These are phyloP conservation scores for Backusella australiensis DNA, from an alignment of 192 early-diverging fungal species.

Conservation along the genomic window DNA sequence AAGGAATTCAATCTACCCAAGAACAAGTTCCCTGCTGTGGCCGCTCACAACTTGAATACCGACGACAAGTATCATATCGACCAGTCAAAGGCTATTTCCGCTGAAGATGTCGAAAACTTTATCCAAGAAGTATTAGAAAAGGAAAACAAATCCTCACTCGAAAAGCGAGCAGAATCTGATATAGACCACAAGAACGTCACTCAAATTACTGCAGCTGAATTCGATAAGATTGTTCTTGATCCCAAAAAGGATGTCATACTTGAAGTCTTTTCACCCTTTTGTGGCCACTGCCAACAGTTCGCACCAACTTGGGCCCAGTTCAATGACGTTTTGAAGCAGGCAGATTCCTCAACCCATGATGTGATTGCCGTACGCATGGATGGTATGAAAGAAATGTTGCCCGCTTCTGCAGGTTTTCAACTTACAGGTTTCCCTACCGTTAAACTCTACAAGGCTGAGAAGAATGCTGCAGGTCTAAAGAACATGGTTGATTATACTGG, in stretches of 20 bases:
- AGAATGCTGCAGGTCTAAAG: slow-evolving; percentile 40
- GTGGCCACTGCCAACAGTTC: slow-evolving; percentile 70
- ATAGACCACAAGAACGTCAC: slow-evolving; percentile 53
- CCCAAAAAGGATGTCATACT: slow-evolving; percentile 83
- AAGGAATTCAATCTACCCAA: slow-evolving; percentile 54
- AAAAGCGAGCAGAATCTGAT: slow-evolving; percentile 69
- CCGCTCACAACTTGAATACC: slow-evolving; percentile 35
- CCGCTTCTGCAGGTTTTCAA: slow-evolving; percentile 59
- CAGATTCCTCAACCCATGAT: slow-evolving; percentile 43
- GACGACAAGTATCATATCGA: not conserved
- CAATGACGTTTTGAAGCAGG: slow-evolving; percentile 38
- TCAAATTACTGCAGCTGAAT: slow-evolving; percentile 81
- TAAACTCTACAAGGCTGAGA: slow-evolving; percentile 79
- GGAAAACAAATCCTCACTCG: slow-evolving; percentile 72
- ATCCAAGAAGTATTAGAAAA: slow-evolving; percentile 38
- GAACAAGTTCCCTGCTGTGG: slow-evolving; percentile 57
- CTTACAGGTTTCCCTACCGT: slow-evolving; percentile 94
- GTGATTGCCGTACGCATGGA: slow-evolving; percentile 86
- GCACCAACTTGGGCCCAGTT: slow-evolving; percentile 85
- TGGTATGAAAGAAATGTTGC: slow-evolving; percentile 89
- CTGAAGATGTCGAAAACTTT: not conserved
- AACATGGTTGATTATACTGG: slow-evolving; percentile 80
- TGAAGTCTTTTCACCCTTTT: slow-evolving; percentile 89
- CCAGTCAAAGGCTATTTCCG: not conserved
- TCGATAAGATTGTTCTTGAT: slow-evolving; percentile 80